Base-by-base conservation (phyloP, 1,284 basidiomycete genomes). In the Sphaerobolus stellatus region DNA sequence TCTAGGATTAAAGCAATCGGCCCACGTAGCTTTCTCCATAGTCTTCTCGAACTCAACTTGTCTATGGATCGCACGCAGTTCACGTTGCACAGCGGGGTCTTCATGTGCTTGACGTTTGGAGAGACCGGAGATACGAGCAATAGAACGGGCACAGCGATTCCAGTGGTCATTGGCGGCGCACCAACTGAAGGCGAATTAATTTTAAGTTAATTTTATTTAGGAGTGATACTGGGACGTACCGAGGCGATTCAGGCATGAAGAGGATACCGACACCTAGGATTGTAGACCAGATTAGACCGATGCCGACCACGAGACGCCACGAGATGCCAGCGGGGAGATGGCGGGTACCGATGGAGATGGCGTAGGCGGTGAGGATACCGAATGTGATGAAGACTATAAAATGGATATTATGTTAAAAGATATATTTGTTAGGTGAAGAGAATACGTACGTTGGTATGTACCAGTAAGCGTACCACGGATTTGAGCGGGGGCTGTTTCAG, bases 161-260 rank as follows among this genome's bases (percentile, higher is more conserved):
- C 71, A 63, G 28, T 75, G 73, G 16, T 76, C 80, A 25, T 74
- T 75, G 0, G 69, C 61, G 50, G 78, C 73, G 59, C 88, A 77
- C 88, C 88, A 90, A 52, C 80, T 75, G 40, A 56, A 31, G 29
- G 33, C 16, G 27, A 0, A 20, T 44, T 45, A 27, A 27, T 14
- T 14, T 43, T 3, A 43, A 6, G 18, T 20, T 18, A 18, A 20
- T 45, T 38, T 22, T 31, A 52, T 24, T 36, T 30, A 52, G 46
- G 34, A 36, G 30, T 50, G 30, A 40, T 33, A 36, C 40, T 49
- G 28, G 24, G 13, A 55, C 53, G 13, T 56, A 74, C 73, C 82
- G 70, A n/a, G 88, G 88, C 46, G 78, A 81, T 67, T 90, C 88
- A 20, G 88, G 89, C 82, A 90, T 88, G 64, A 88, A 84, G 14